Base-by-base conservation (phyloP, 1,139 yeast species). In the Yarrowia galli region DNA sequence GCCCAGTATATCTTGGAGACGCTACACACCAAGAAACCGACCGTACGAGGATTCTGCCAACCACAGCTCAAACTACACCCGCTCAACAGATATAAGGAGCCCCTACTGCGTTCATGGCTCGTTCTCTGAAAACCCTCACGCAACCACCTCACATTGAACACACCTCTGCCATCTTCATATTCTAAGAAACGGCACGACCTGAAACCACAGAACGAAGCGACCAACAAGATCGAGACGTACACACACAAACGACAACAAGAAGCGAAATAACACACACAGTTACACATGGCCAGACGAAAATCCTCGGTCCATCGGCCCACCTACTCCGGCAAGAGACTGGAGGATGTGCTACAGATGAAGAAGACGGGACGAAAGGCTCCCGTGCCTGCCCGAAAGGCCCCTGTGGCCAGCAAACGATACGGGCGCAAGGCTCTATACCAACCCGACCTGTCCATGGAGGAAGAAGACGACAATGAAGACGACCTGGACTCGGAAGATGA, bases 401-500 rank as follows among this genome's bases (percentile, higher is more conserved):
- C 56, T 3, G 56, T 46, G 43, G 56, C 66, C 38, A 35, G 38
- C 43, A 61, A 48, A 32, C 51, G 64, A 20, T 58, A 58, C 46
- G 66, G 56, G 8, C 66, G 66, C 22, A 61, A 61, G 25, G 54
- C 66, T 46, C 56, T 61, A 18, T 46, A 48, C 25, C 66, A 48
- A n/a, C 54, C 54, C 3, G 56, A 61, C 38, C 36, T 61, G 15
- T 28, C 46, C 23, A 18, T 65, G 53, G 70, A 68, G 15, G 67
- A 56, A n/a, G 68, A 36, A 42, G 64, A 67, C 22, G 70, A 69
- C 23, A 68, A 68, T 16, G 65, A 60, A 22, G 65, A 60, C 9
- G 45, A 63, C 51, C 36, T 60, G 25, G 58, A 49, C 54, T 60
- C 38, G 65, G 69, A 68, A 67, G 60, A 70, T 68, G 60, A 70